Base-by-base conservation (phyloP, 208 protist genomes). In the Leishmania gerbilli region DNA sequence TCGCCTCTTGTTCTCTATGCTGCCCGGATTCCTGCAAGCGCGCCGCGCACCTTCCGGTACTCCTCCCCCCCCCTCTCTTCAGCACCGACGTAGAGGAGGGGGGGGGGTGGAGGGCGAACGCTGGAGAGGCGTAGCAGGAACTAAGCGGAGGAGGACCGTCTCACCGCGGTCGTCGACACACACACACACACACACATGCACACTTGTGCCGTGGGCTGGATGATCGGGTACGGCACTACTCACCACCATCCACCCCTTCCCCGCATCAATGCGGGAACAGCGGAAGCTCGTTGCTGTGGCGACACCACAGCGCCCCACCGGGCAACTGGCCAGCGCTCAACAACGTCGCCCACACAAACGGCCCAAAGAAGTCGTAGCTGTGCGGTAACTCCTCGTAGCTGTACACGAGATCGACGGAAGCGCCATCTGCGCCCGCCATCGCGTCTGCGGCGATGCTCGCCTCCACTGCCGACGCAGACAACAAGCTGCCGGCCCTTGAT, bases 331-430 rank as follows among this genome's bases (percentile, higher is more conserved):
- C 91, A 37, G 94, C 90, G 37, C 79, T 85, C 60, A 97, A 60
- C 67, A 96, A 53, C 11, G 88, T 93, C 1, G 90, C 74, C 92
- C 94, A 97, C 71, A 96, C 80, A 85, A 95, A 97, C 0, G 92
- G 92, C 6, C 89, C 94, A 75, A 97, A 97, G 79, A 97, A 97
- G 78, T 90, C 83, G 81, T 97, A 96, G 81, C 92, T 95, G 71
- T 93, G 79, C 45, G 89, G 74, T 42, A 84, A 92, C 81, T 97
- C 94, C 82, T 97, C 91, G 86, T 97, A 97, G 62, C 89, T 84
- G 82, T 91, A 94, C 47, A 87, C 72, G 3, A 92, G 58, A 31
- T 87, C 85, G 31, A 76, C 78, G 67, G 88, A 62, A 51, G 75
- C 80, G 19, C 42, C 69, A n/a, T 82, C 74, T 31, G 37, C 8